phyloP scores from a whole-genome alignment of 1,139 yeast species.

The Pichia sp. region DNA sequence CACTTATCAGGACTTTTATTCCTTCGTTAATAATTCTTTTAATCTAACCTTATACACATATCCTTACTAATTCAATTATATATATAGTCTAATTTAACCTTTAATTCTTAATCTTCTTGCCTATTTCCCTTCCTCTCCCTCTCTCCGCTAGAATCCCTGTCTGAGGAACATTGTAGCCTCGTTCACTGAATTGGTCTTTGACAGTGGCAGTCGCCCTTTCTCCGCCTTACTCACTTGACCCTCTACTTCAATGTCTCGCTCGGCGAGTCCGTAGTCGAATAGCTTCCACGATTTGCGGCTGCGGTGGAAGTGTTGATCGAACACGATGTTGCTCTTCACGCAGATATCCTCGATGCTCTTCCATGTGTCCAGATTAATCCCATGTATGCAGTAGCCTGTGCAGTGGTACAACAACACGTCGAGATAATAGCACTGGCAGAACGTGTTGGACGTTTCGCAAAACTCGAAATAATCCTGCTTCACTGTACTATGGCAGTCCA shows the following conservation, averaged over 20 bases:
- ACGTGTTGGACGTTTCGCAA: slow-evolving; percentile 18
- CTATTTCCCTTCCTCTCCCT: too few species aligned
- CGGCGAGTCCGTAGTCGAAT: neutral
- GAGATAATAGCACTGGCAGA: slow-evolving; percentile 27
- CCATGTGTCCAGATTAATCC: slow-evolving; percentile 3
- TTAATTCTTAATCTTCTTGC: neutral
- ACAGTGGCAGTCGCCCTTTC: neutral
- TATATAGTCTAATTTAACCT: neutral
- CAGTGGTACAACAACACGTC: slow-evolving; percentile 23
- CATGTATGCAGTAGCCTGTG: slow-evolving; percentile 19
- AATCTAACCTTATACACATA: neutral
- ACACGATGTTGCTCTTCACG: neutral
- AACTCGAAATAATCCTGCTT: neutral
- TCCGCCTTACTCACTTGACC: neutral
- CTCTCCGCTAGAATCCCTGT: neutral
- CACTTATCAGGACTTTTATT: neutral
- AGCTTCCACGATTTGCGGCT: neutral
- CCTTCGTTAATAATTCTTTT: neutral
- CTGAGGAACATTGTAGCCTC: neutral
- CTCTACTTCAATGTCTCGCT: neutral
- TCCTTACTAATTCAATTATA: neutral
- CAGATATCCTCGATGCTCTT: slow-evolving; percentile 1
- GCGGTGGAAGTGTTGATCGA: neutral
- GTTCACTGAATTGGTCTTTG: neutral
- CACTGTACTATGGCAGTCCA: slow-evolving; percentile 1